Base-by-base conservation (phyloP, 768 basidiomycete genomes). In the Boletales sp. region DNA sequence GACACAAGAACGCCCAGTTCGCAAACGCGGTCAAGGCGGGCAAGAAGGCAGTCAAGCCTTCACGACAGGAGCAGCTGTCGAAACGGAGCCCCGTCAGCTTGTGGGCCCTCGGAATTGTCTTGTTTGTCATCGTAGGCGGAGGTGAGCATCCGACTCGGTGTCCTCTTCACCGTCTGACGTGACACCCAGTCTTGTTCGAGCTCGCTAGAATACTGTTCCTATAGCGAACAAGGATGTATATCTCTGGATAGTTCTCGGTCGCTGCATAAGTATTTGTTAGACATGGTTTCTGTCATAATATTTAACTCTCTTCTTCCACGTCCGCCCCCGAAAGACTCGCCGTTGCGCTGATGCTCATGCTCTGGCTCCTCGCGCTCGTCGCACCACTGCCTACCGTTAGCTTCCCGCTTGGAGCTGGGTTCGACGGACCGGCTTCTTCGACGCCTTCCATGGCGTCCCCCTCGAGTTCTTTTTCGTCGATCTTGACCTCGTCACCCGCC, bases 381-480 rank as follows among this genome's bases (percentile, higher is more conserved):
- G 60, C 55, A 57, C 65, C 70, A 38, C 70, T 70, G 7, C 53
- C 59, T 33, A 19, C 51, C 8, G 13, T 55, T 15, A 46, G 62
- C 41, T 65, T 67, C 38, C 44, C 44, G 36, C 45, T 5, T 3
- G 58, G 41, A 18, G 54, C 53, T 28, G 41, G 48, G 43, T 52
- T 60, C 0, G 62, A 57, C n/a, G 65, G 54, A 5, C 51, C 57
- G 18, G 56, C 46, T 57, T 68, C 49, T 66, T 89, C 87, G 5
- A 88, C 60, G 21, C 85, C 88, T 60, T 90, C 80, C 88, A 90
- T 90, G 11, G 78, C 76, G 54, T 87, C 86, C 40, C 74, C 74
- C 65, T 95, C 94, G 48, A 96, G 74, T 62, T 95, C 91, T 66
- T 85, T 86, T 54, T 87, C 86, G 50, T 90, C 83, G 30, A 95